A percentile compares a stretch with the other conserved stretches of the same genome.
These are phyloP conservation scores for Geosiphon pyriformis DNA, from an alignment of 192 early-diverging fungal species.

Conservation along the genomic window DNA sequence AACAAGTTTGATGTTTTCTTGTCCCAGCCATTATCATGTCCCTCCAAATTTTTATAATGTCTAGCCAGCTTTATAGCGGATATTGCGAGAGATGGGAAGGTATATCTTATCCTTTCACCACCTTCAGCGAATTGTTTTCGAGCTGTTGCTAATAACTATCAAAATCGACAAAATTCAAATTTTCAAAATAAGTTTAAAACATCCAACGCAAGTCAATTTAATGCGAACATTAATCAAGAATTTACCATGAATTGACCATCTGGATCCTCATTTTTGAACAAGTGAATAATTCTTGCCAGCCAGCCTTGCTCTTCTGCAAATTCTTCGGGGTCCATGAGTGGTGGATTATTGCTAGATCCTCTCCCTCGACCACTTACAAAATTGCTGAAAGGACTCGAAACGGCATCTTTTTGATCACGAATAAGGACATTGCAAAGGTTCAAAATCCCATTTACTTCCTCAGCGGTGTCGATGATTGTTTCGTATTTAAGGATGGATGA, in stretches of 20 bases:
- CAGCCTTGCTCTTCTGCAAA: conserved; percentile 88
- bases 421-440: conserved; percentile 78
- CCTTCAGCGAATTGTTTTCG: conserved; percentile 86
- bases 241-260: conserved; percentile 74
- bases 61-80: conserved; percentile 61
- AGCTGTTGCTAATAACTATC: conserved; percentile 69
- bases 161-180: conserved; percentile 3
- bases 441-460: conserved; percentile 74
- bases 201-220: not conserved
- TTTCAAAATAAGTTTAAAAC: conserved; percentile 4
- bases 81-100: conserved; percentile 82
- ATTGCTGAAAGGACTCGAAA: conserved; percentile 38
- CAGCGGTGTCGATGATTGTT: conserved; percentile 58
- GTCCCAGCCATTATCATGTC: conserved; percentile 56
- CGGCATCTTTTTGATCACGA: conserved; percentile 73
- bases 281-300: conserved; percentile 74
- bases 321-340: conserved; percentile 76
- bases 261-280: conserved; percentile 64
- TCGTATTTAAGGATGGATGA: conserved; percentile 63
- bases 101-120: conserved; percentile 86
- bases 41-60: conserved; percentile 44
- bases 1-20: conserved; percentile 70
- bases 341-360: not conserved
- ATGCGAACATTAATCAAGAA: not conserved
- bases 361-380: conserved; percentile 21